Percentiles rank a stretch among this genome's conserved stretches.
These are phyloP conservation scores for Candida wancherniae DNA, from an alignment of 805 yeast genomes.

Conservation along the genomic window DNA sequence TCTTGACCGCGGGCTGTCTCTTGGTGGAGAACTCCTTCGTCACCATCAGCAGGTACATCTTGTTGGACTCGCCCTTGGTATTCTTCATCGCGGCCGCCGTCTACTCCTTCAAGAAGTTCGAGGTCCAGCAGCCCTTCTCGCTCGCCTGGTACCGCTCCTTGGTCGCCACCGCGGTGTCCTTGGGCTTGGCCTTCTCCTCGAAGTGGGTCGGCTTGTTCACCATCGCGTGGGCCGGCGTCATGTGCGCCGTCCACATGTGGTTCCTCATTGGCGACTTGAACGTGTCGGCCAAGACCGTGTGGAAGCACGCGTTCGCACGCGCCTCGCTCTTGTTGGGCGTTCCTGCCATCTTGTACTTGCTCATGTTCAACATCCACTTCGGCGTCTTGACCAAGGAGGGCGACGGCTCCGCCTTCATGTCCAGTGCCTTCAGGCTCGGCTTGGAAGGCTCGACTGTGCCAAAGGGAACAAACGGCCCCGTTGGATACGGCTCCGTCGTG, in stretches of 20 bases:
- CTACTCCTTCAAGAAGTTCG: constrained; percentile 62
- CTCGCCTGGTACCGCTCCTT: constrained; percentile 55
- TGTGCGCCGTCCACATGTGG: constrained; percentile 64
- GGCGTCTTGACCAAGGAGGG: constrained; percentile 54
- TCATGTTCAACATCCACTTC: constrained; percentile 63
- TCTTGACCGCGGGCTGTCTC: constrained; percentile 51
- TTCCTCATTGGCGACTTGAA: constrained; percentile 66
- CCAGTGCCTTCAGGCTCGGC: constrained; percentile 65
- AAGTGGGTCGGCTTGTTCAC: constrained; percentile 88
- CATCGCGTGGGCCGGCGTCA: constrained; percentile 67
- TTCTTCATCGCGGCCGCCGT: constrained; percentile 72
- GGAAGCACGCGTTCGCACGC: constrained; percentile 47
- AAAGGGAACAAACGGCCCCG: constrained; percentile 51
- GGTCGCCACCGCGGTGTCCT: constrained; percentile 58
- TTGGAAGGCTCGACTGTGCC: constrained; percentile 61
- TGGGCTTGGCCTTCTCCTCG: constrained; percentile 69
- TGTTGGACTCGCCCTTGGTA: constrained; percentile 70
- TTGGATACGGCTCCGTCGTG: constrained; percentile 67
- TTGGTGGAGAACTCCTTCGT: constrained; percentile 63
- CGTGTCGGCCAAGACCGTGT: constrained; percentile 40
- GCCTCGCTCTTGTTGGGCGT: constrained; percentile 51
- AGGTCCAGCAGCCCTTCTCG: constrained; percentile 59
- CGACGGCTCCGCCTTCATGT: constrained; percentile 67
- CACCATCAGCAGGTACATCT: constrained; percentile 70
- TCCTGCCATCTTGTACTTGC: constrained; percentile 52